A percentile compares a stretch with the other conserved stretches of the same genome.
Evolutionary conservation across 371 early-diverging fungal species (phyloP).

Genomic region (Rhizopus sp.): DNA sequence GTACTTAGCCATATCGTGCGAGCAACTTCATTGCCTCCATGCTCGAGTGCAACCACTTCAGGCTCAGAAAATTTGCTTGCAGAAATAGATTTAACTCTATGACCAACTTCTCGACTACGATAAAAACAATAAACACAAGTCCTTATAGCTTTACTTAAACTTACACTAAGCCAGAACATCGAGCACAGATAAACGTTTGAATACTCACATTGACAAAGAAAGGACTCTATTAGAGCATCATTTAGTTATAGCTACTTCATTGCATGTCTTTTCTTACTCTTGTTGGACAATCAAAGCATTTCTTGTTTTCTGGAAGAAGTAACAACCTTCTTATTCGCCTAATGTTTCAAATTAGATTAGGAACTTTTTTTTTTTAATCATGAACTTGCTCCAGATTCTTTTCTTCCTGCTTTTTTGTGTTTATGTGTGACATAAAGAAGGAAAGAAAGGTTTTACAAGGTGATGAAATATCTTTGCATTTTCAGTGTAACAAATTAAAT

Average conservation of each 20-base stretch:
- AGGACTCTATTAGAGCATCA: constrained; percentile 45
- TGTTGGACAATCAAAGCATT: constrained; percentile 68
- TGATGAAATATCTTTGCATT: neutral
- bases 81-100: constrained; percentile 70
- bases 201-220: constrained; percentile 65
- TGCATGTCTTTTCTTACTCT: constrained; percentile 38
- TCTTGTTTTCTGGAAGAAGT: constrained; percentile 58
- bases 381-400: constrained; percentile 15
- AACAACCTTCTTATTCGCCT: constrained; percentile 41
- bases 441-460: neutral
- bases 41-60: constrained; percentile 57
- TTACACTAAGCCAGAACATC: constrained; percentile 71
- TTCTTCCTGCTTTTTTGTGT: constrained; percentile 20
- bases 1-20: constrained; percentile 33
- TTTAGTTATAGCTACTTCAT: constrained; percentile 1
- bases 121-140: neutral
- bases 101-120: constrained; percentile 66
- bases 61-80: constrained; percentile 65
- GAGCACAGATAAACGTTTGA: constrained; percentile 62
- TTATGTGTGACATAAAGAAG: neutral
- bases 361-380: neutral
- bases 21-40: constrained; percentile 63
- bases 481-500: no score
- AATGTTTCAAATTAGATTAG: neutral
- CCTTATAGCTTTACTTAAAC: constrained; percentile 14